Evolutionary conservation across 2,329 filamentous ascomycete species (phyloP).

Genomic region (Pseudocercospora ulei): DNA sequence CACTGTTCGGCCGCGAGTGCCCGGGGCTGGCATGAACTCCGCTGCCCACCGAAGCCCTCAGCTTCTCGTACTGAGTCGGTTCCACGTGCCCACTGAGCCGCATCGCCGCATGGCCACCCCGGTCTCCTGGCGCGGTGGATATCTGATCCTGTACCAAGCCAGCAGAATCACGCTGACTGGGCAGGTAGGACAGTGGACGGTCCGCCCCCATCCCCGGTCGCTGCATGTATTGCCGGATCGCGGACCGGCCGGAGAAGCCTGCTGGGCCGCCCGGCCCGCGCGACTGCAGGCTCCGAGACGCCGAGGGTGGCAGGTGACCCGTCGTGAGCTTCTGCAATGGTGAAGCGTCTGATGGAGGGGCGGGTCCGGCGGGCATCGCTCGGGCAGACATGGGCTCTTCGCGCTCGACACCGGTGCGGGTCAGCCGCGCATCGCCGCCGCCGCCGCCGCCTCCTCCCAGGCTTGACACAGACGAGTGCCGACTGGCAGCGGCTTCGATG

Average conservation of each 20-base stretch:
- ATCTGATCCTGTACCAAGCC: slow-evolving; percentile 19
- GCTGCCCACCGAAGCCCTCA: slow-evolving; percentile 17
- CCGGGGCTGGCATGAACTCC: slow-evolving; percentile 8
- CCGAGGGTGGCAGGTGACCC: neutral
- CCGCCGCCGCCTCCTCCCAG: slow-evolving; percentile 14
- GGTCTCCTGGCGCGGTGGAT: slow-evolving; percentile 8
- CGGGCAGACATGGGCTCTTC: slow-evolving; percentile 18
- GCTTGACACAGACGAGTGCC: slow-evolving; percentile 28
- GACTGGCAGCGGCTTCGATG: slow-evolving; percentile 9
- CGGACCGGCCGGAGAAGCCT: slow-evolving; percentile 18
- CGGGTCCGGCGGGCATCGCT: slow-evolving; percentile 16
- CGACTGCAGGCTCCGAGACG: neutral
- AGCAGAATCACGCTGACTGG: slow-evolving; percentile 23
- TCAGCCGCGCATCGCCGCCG: neutral
- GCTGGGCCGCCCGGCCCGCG: neutral
- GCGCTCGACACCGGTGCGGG: neutral
- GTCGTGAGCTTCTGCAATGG: slow-evolving; percentile 3
- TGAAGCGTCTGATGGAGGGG: slow-evolving; percentile 2
- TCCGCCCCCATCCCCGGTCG: slow-evolving; percentile 14
- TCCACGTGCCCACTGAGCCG: slow-evolving; percentile 18
- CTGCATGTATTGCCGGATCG: slow-evolving; percentile 19
- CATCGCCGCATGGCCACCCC: slow-evolving; percentile 24
- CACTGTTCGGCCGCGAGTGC: slow-evolving; percentile 9
- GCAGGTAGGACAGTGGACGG: slow-evolving; percentile 29
- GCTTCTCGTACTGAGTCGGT: slow-evolving; percentile 23